phyloP scores from a whole-genome alignment of 2,329 filamentous ascomycete genomes.

The Calonectria pseudoreteaudii region DNA sequence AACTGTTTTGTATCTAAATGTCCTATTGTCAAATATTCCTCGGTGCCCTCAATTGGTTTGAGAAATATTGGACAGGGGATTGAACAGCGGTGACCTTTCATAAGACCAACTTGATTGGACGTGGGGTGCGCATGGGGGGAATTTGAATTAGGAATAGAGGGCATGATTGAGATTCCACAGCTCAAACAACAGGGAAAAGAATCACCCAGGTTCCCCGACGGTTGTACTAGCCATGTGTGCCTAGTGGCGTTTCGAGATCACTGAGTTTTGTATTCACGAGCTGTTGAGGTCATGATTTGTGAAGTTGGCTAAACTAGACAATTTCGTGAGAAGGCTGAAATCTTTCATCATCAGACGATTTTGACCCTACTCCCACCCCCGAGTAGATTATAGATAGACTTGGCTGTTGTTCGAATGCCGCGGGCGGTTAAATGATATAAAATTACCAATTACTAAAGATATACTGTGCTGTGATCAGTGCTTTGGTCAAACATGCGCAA shows the following conservation, averaged over 20 bases:
- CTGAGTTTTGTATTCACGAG: background rate
- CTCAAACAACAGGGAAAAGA: background rate
- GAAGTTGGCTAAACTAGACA: background rate
- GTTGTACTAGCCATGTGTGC: background rate
- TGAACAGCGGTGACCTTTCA: background rate
- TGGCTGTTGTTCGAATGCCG: background rate
- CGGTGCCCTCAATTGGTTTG: background rate
- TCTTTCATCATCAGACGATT: background rate
- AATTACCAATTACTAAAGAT: too few species aligned
- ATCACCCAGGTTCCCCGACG: background rate
- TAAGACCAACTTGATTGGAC: background rate
- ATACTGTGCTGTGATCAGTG: background rate
- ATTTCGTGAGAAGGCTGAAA: background rate
- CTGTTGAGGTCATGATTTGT: background rate
- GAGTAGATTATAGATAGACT: background rate
- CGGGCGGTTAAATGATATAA: background rate
- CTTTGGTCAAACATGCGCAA: background rate
- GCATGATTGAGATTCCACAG: background rate
- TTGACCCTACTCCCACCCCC: background rate
- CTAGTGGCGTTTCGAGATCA: background rate
- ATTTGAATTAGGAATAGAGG: background rate
- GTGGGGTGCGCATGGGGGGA: background rate
- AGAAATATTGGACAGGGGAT: background rate
- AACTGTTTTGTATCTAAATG: background rate
- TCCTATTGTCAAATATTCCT: background rate